These are phyloP conservation scores for Hypoxylon sp. DNA, from an alignment of 2,329 filamentous ascomycete species.

Conservation along the genomic window DNA sequence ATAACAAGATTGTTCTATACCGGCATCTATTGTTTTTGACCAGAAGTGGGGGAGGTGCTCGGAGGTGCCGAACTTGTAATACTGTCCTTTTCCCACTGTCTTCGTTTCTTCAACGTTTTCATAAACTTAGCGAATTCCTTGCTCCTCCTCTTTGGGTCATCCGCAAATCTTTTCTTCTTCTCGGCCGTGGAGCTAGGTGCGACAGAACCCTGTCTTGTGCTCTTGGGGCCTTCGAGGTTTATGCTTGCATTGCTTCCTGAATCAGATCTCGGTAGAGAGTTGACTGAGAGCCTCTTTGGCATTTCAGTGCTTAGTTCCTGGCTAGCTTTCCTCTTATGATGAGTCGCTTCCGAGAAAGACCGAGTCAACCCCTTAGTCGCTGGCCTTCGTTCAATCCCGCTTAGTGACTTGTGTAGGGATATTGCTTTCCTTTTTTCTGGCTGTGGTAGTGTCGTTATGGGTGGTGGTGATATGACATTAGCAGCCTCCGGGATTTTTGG, in stretches of 20 bases:
- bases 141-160: constrained; percentile 33
- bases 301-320: constrained; percentile 21
- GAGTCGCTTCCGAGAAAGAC: constrained; percentile 40
- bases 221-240: constrained; percentile 14
- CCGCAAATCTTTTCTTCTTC: constrained; percentile 27
- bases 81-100: constrained; percentile 25
- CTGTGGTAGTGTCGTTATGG: not conserved
- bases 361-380: constrained; percentile 26
- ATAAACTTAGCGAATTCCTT: constrained; percentile 24
- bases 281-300: constrained; percentile 37
- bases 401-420: constrained; percentile 38
- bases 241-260: constrained; percentile 20
- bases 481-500: not conserved
- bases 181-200: constrained; percentile 25
- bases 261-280: constrained; percentile 20
- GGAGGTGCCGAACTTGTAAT: constrained; percentile 40
- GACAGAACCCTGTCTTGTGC: constrained; percentile 10
- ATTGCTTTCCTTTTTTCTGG: constrained; percentile 2
- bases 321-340: constrained; percentile 43
- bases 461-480: not conserved
- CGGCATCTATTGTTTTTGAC: constrained; percentile 34
- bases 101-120: constrained; percentile 7
- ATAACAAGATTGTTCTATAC: not conserved
- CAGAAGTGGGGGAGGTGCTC: constrained; percentile 44
- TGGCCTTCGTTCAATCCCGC: constrained; percentile 32